Percentiles rank a stretch among this genome's conserved stretches.
Conservation (phyloP, 2,329 filamentous ascomycete genomes). For the Scleromitrula shiraiana region DNA sequence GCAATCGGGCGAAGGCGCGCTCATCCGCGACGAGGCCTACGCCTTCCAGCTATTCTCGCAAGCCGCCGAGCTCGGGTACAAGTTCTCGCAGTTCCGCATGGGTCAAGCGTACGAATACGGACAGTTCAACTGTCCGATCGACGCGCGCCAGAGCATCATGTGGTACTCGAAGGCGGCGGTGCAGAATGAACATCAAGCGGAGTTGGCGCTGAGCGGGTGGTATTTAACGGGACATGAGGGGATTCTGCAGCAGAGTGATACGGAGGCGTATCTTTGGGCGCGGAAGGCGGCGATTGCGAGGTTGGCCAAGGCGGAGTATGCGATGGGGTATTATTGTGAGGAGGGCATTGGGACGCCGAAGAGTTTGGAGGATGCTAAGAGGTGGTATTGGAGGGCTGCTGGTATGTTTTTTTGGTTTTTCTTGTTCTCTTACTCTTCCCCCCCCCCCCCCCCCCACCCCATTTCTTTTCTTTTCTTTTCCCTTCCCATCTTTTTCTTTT, state of each 20-base stretch:
- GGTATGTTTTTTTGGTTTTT: slow-evolving; percentile 52
- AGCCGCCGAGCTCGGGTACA: slow-evolving; percentile 84
- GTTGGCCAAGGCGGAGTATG: slow-evolving; percentile 89
- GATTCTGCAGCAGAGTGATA: slow-evolving; percentile 84
- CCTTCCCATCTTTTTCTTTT: too few species aligned
- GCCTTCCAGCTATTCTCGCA: slow-evolving; percentile 75
- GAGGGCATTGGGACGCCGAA: slow-evolving; percentile 82
- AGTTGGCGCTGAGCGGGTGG: slow-evolving; percentile 81
- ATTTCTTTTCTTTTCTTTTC: background rate
- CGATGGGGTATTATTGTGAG: slow-evolving; percentile 97
- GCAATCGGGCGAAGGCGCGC: slow-evolving; percentile 50
- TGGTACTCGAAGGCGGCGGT: slow-evolving; percentile 91
- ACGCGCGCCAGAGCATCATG: slow-evolving; percentile 76
- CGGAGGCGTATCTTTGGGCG: slow-evolving; percentile 95
- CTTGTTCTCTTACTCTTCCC: background rate
- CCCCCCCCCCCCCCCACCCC: too few species aligned
- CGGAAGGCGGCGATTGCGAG: slow-evolving; percentile 85
- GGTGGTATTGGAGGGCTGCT: slow-evolving; percentile 96
- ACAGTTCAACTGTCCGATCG: slow-evolving; percentile 70
- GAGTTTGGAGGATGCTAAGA: slow-evolving; percentile 89
- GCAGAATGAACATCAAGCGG: slow-evolving; percentile 90
- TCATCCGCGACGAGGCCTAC: slow-evolving; percentile 76
- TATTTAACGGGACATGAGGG: slow-evolving; percentile 88
- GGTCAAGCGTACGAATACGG: slow-evolving; percentile 89
- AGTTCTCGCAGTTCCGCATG: slow-evolving; percentile 86